These are phyloP conservation scores for Epithemia pelagica DNA, from an alignment of 108 stramenopile species.

Conservation along the genomic window DNA sequence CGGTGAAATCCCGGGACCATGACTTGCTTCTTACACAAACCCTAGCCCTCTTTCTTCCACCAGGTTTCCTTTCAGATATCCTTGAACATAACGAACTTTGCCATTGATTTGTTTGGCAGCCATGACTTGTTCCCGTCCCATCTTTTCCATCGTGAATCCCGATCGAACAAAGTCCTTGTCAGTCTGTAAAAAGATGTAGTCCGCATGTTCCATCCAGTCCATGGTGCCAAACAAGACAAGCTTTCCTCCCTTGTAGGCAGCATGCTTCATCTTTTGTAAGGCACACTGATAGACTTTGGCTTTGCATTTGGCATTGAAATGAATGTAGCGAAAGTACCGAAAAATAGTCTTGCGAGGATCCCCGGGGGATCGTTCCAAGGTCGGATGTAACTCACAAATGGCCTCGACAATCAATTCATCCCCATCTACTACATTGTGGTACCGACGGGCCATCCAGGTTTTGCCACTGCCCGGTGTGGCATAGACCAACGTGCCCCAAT, in stretches of 20 bases:
- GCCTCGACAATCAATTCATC: no score
- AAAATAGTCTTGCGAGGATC: constrained; percentile 16
- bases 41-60: no score
- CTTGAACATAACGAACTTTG: no score
- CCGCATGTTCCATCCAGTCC: constrained; percentile 16
- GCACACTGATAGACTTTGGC: constrained; percentile 15
- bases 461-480: no score
- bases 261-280: constrained; percentile 12
- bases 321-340: constrained; percentile 16
- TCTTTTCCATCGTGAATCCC: no score
- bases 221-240: constrained; percentile 17
- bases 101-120: no score
- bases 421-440: constrained; percentile 17
- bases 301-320: constrained; percentile 6
- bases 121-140: no score
- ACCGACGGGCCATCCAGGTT: constrained; percentile 11
- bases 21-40: no score
- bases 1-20: no score
- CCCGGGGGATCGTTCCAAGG: background rate
- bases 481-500: no score
- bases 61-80: no score
- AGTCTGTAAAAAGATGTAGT: constrained; percentile 10
- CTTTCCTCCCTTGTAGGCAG: no score
- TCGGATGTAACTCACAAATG: constrained; percentile 7
- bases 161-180: constrained; percentile 8